phyloP scores from a whole-genome alignment of 2,329 filamentous ascomycete species.

The Penicillium oxalicum region DNA sequence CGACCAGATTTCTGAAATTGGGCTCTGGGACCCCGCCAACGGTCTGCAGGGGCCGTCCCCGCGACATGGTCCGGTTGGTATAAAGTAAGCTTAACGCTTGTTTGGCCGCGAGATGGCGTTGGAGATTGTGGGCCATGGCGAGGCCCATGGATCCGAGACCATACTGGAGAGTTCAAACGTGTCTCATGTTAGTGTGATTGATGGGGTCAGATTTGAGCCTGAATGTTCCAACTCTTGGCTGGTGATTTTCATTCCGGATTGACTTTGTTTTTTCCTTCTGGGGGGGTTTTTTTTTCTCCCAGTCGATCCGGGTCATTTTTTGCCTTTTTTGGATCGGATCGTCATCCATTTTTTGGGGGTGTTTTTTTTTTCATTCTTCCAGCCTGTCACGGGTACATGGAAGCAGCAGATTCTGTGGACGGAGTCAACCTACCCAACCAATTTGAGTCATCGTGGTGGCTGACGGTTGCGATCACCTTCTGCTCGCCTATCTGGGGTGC shows the following conservation, averaged over 20 bases:
- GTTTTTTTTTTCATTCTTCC: too few relatives aligned
- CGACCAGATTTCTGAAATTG: constrained; percentile 31
- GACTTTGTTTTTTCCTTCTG: too few relatives aligned
- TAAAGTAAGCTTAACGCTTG: constrained; percentile 32
- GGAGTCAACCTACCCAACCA: constrained; percentile 28
- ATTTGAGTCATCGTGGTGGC: constrained; percentile 27
- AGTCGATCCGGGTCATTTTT: not conserved
- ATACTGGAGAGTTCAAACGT: constrained; percentile 20
- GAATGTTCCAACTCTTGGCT: constrained; percentile 1
- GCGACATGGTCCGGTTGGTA: constrained; percentile 39
- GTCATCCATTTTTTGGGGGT: too few relatives aligned
- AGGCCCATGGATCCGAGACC: constrained; percentile 44
- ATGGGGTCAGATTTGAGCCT: too few relatives aligned
- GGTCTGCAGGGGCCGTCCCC: constrained; percentile 31
- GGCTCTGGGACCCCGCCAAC: constrained; percentile 31
- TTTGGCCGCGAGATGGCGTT: constrained; percentile 34
- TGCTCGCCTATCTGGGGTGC: too few relatives aligned
- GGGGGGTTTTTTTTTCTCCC: not conserved
- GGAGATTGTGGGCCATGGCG: constrained; percentile 41
- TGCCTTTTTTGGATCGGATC: too few relatives aligned
- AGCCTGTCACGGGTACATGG: too few relatives aligned
- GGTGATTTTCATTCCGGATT: not conserved
- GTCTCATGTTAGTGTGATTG: too few relatives aligned
- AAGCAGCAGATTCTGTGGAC: too few relatives aligned
- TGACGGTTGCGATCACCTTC: too few relatives aligned